A percentile compares a stretch with the other conserved stretches of the same genome.
Evolutionary conservation across 2,329 filamentous ascomycete species (phyloP).

Genomic region (Diaporthe amygdali): DNA sequence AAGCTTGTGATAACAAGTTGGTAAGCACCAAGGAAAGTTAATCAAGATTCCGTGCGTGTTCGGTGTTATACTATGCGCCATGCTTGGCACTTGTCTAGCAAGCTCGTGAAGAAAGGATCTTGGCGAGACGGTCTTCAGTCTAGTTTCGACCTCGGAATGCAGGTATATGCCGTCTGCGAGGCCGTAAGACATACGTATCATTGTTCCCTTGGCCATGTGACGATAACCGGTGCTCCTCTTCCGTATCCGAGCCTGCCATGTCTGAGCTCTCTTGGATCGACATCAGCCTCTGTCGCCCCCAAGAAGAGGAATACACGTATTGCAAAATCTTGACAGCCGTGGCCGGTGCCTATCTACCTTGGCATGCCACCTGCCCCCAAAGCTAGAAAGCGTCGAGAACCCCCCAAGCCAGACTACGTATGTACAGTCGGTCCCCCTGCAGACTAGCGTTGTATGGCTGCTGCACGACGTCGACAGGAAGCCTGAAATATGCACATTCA

Average conservation of each 20-base stretch:
- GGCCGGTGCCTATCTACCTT: not conserved
- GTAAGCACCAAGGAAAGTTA: not conserved
- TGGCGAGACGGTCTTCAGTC: not conserved
- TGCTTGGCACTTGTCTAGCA: not conserved
- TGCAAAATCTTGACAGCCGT: too few relatives aligned
- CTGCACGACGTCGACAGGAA: not conserved
- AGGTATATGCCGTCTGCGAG: not conserved
- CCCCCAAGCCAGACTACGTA: not conserved
- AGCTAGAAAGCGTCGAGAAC: not conserved
- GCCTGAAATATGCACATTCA: not conserved
- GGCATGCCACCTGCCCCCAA: not conserved
- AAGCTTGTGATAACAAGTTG: conserved; percentile 3
- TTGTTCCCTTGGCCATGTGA: not conserved
- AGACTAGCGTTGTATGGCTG: not conserved
- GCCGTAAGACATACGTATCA: not conserved
- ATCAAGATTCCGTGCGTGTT: not conserved
- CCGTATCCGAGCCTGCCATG: not conserved
- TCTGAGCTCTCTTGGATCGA: not conserved
- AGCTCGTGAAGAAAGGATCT: not conserved
- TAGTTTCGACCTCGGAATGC: not conserved
- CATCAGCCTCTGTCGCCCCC: not conserved
- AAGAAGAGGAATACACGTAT: not conserved
- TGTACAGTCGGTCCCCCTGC: not conserved
- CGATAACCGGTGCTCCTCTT: not conserved
- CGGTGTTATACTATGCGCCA: not conserved